Percentiles rank a stretch among this genome's conserved stretches.
Evolutionary conservation across 805 yeast genomes (phyloP).

Genomic region (Clavispora carvajalis): DNA sequence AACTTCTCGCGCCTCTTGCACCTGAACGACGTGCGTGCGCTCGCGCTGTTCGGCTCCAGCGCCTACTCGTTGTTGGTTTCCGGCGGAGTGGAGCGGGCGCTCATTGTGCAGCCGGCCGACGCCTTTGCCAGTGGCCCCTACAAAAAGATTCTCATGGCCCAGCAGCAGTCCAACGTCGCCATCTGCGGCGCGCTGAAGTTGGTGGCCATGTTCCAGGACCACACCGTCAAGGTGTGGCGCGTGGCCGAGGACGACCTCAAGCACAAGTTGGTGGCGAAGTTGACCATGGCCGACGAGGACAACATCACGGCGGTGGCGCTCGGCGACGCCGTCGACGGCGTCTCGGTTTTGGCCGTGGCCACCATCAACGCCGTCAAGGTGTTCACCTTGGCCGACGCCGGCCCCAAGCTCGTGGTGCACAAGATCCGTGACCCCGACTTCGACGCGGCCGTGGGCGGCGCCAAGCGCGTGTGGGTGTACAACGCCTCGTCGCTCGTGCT

Average conservation of each 20-base stretch:
- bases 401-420: conserved; percentile 39
- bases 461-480: conserved; percentile 47
- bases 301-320: conserved; percentile 66
- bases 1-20: conserved; percentile 75
- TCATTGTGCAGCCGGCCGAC: conserved; percentile 60
- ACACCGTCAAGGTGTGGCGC: conserved; percentile 76
- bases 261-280: conserved; percentile 59
- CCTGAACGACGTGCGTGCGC: conserved; percentile 77
- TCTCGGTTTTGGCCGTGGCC: conserved; percentile 64
- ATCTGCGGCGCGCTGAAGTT: conserved; percentile 45
- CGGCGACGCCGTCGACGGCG: conserved; percentile 45
- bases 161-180: conserved; percentile 49
- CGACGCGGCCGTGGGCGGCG: conserved; percentile 46
- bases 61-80: conserved; percentile 65
- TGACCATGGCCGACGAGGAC: conserved; percentile 69
- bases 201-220: conserved; percentile 77
- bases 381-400: conserved; percentile 50
- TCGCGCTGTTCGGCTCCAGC: conserved; percentile 65
- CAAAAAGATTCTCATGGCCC: conserved; percentile 62
- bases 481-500: conserved; percentile 43
- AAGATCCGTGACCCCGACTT: conserved; percentile 46
- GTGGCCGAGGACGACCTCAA: conserved; percentile 37
- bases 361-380: conserved; percentile 64
- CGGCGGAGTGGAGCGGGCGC: conserved; percentile 76
- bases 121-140: conserved; percentile 70